Conservation (phyloP, 2,329 filamentous ascomycete genomes). For the Sclerotinia glacialis region DNA sequence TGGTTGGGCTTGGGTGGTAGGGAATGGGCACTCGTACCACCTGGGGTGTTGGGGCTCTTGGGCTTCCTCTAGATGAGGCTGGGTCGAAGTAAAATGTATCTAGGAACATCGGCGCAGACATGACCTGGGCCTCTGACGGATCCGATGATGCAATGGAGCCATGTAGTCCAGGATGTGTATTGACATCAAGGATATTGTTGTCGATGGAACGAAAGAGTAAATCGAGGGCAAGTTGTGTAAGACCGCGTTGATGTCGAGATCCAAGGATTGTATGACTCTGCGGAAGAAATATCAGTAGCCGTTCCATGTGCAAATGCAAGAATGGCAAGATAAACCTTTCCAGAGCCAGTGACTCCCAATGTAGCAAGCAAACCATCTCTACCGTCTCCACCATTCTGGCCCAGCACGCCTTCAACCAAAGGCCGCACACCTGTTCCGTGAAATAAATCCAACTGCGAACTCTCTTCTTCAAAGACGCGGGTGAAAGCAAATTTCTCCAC, state of each 20-base stretch:
- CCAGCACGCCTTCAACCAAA: slow-evolving; percentile 78
- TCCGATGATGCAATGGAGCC: slow-evolving; percentile 75
- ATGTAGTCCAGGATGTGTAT: slow-evolving; percentile 59
- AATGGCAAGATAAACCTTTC: slow-evolving; percentile 64
- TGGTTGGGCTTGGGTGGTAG: slow-evolving; percentile 26
- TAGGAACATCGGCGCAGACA: slow-evolving; percentile 71
- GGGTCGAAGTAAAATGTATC: slow-evolving; percentile 73
- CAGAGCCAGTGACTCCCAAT: slow-evolving; percentile 89
- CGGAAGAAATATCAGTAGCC: slow-evolving; percentile 19
- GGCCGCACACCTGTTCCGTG: slow-evolving; percentile 71
- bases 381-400: slow-evolving; percentile 68
- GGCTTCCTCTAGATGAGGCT: slow-evolving; percentile 56
- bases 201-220: slow-evolving; percentile 81
- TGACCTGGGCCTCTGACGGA: slow-evolving; percentile 74
- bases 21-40: slow-evolving; percentile 51
- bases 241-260: slow-evolving; percentile 77
- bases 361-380: slow-evolving; percentile 89
- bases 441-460: slow-evolving; percentile 83
- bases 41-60: slow-evolving; percentile 68
- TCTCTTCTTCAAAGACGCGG: slow-evolving; percentile 83
- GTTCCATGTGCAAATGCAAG: neutral
- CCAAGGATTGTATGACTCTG: slow-evolving; percentile 96
- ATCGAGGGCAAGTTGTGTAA: slow-evolving; percentile 90
- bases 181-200: slow-evolving; percentile 64
- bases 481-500: slow-evolving; percentile 96